These are phyloP conservation scores for Azolla pinnata DNA, from an alignment of 75 land plant genomes.

Conservation along the genomic window DNA sequence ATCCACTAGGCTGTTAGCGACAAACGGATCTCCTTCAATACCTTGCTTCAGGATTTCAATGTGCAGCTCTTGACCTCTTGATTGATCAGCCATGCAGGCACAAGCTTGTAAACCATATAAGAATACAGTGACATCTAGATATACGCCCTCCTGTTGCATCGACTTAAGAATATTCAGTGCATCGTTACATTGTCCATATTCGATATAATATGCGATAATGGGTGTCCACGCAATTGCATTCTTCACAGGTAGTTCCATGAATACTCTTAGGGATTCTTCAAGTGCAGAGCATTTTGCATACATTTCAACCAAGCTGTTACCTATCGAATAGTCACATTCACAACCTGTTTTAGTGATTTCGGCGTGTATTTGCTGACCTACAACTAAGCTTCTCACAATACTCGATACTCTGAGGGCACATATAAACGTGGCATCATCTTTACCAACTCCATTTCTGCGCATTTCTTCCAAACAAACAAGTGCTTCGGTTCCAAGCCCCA, in stretches of 20 bases:
- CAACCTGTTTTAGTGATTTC: constrained; percentile 23
- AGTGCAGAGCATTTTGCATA: constrained; percentile 41
- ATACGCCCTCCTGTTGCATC: constrained; percentile 32
- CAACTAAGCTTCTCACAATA: constrained; percentile 11
- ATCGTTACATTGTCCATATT: constrained; percentile 14
- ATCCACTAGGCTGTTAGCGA: constrained; percentile 6
- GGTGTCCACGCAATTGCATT: constrained; percentile 45
- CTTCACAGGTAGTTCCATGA: constrained; percentile 19
- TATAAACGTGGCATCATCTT: constrained; percentile 29
- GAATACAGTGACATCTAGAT: constrained; percentile 21
- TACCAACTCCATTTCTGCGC: constrained; percentile 2
- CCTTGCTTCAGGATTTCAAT: constrained; percentile 18
- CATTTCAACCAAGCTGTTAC: constrained; percentile 46
- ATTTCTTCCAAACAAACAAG: constrained; percentile 20
- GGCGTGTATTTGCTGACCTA: constrained; percentile 36
- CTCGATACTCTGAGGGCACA: constrained; percentile 26
- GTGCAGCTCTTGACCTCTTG: constrained; percentile 29
- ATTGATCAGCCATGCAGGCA: constrained; percentile 15
- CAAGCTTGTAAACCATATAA: constrained; percentile 37
- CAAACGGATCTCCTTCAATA: neutral
- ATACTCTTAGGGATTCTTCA: constrained; percentile 25
- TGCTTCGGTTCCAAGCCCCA: constrained; percentile 18
- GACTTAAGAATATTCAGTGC: constrained; percentile 19
- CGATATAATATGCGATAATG: constrained; percentile 30
- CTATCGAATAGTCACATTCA: constrained; percentile 13